Conservation (phyloP, 495 filamentous ascomycete species). For the Podospora pseudoanserina region DNA sequence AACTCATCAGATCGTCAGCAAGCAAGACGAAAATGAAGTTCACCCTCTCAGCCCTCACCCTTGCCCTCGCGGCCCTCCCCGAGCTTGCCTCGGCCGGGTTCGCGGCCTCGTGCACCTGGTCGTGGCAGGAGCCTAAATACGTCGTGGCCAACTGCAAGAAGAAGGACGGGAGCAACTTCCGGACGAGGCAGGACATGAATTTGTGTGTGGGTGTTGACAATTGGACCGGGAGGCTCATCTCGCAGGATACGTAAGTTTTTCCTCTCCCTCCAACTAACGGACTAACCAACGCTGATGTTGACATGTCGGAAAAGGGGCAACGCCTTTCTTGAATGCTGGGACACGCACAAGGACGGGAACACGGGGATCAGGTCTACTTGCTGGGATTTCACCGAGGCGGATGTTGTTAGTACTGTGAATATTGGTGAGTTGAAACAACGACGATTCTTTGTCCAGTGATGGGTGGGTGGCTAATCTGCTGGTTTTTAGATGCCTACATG, state of each 20-base stretch:
- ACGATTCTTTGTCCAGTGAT: too few relatives aligned
- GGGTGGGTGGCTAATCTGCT: too few relatives aligned
- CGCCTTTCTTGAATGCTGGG: background rate
- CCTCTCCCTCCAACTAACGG: too few relatives aligned
- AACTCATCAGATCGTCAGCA: too few relatives aligned
- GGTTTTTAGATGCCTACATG: background rate
- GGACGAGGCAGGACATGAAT: background rate
- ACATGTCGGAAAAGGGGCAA: background rate
- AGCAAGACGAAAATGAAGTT: background rate
- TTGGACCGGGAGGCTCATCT: background rate
- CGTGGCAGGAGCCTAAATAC: background rate
- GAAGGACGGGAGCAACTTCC: background rate
- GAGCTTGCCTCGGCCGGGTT: background rate
- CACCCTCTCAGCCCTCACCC: background rate
- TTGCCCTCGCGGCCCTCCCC: background rate
- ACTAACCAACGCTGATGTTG: too few relatives aligned
- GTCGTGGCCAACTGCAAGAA: background rate
- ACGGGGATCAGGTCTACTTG: background rate
- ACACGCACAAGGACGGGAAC: background rate
- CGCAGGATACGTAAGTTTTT: background rate
- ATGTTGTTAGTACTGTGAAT: background rate
- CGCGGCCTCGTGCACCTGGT: background rate
- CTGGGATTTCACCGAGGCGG: too few relatives aligned
- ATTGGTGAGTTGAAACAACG: background rate
- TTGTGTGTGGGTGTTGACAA: background rate